Evolutionary conservation across 139 green algal genomes (phyloP), one percentile per base, ranked within the genome.

Genomic region (Chlamydomonas schloesseri): DNA sequence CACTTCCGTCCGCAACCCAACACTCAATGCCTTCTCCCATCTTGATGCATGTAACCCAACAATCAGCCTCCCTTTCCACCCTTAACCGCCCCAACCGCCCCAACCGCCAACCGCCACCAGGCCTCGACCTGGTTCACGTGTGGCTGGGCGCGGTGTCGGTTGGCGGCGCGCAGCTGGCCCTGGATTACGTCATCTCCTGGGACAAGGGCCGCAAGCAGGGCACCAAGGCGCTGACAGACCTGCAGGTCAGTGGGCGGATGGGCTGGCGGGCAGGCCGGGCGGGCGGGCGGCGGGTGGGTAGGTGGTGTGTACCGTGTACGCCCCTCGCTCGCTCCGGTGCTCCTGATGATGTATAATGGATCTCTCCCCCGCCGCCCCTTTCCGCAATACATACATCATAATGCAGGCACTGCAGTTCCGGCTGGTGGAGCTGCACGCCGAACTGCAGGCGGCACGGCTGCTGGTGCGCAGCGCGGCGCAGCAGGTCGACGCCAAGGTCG

Each of bases 391-490:
- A n/a, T n/a, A n/a, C n/a, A n/a, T n/a, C n/a, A n/a, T n/a, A 50
- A 50, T 50, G 6, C 73, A 80, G 73, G 73, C 50, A 0, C 13
- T 80, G 6, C 73, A 80, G 73, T 65, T 80, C n/a, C 29, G n/a
- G 15, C 14, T 80, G 50, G 73, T 80, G 73, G 73, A 80, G 50
- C 29, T 67, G 17, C 73, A 80, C n/a, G 15, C 73, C 11, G 50
- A 80, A n/a, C 73, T 80, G n/a, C 47, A 68, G 73, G 73, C 73
- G 50, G 73, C 73, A 1, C 73, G 73, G n/a, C 50, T 80, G 29
- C 13, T 67, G 73, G 73, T 80, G 29, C 73, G 73, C 20, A 37
- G 20, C 23, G 73, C 73, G n/a, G 73, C 73, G n/a, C 73, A 80
- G 73, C 73, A 80, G 50, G 5, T 29, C 1, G 73, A 80, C 73